Percentiles rank a stretch among this genome's conserved stretches.
Evolutionary conservation across 805 yeast species (phyloP).

Genomic region (Saccharomycopsis fodiens): DNA sequence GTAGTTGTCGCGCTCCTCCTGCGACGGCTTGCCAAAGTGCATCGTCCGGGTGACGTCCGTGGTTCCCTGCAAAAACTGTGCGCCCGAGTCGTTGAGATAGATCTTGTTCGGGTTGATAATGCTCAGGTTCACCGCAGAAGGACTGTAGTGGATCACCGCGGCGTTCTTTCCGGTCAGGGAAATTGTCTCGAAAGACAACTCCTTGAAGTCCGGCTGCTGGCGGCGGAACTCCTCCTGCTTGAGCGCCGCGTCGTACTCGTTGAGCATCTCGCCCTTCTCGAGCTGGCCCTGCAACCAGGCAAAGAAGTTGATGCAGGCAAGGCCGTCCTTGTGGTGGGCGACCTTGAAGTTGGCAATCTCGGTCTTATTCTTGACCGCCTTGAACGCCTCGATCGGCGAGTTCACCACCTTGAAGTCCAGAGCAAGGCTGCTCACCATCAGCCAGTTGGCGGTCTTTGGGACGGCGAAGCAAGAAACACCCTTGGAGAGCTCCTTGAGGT

Average conservation of each 20-base stretch:
- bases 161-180: constrained; percentile 72
- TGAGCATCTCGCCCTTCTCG: constrained; percentile 34
- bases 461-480: constrained; percentile 35
- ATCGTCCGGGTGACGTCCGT: constrained; percentile 91
- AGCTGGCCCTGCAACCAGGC: constrained; percentile 76
- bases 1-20: constrained; percentile 57
- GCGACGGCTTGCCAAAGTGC: constrained; percentile 52
- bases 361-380: constrained; percentile 64
- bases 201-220: constrained; percentile 48
- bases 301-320: constrained; percentile 63
- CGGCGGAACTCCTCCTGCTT: constrained; percentile 50
- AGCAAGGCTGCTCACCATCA: constrained; percentile 42
- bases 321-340: constrained; percentile 82
- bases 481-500: constrained; percentile 32
- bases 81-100: constrained; percentile 82
- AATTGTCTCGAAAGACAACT: constrained; percentile 69
- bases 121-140: constrained; percentile 49
- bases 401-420: constrained; percentile 33
- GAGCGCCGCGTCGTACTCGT: constrained; percentile 60
- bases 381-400: constrained; percentile 60
- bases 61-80: constrained; percentile 89
- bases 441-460: constrained; percentile 62
- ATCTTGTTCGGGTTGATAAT: constrained; percentile 59
- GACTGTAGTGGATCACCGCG: constrained; percentile 70
- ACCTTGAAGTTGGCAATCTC: constrained; percentile 65